Evolutionary conservation across 1,284 basidiomycete genomes (phyloP), one percentile per base, ranked within the genome.

Genomic region (Salmacisia buchloeana): DNA sequence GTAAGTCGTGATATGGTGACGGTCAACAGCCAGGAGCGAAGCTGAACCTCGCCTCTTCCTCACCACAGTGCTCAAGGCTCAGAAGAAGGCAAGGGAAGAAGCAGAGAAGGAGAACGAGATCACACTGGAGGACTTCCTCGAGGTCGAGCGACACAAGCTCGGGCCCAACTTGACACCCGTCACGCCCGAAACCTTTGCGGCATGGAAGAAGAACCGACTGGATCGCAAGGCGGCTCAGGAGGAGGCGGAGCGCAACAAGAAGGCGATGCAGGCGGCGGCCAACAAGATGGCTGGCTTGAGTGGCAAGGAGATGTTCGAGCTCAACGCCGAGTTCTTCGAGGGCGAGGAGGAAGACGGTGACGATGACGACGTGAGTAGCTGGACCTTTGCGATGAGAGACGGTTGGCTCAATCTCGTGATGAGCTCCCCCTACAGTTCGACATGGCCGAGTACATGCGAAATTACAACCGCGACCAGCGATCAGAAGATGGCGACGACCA

Each of bases 271-370:
- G 72, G 86, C 86, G 69, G 39, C 54, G 33, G 92, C 92, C 3
- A 94, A 94, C 71, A 97, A 97, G 86, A 88, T 84, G 80, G 86
- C 84, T 38, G 96, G 94, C 60, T 91, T 99, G 90, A 92, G 90
- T 66, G 94, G 94, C 61, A 86, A 92, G 81, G 96, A 98, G 82
- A 83, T 99, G 81, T 91, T 92, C 72, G 76, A 86, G 83, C 94
- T 92, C 85, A 94, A 97, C 80, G 91, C 92, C 18, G 91, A 97
- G 76, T 90, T 94, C 87, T 92, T 94, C 82, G 87, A 86, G 70
- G 92, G 94, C 73, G 77, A 75, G 0, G 77, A 74, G 1, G 80
- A 75, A 15, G 90, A 88, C 5, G 89, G 86, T 35, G 87, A 83
- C 6, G 65, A 88, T 41, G 74, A 69, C 49, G 74, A 59, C 38